phyloP scores from a whole-genome alignment of 2,329 filamentous ascomycete genomes.

The Scytalidium sp. region DNA sequence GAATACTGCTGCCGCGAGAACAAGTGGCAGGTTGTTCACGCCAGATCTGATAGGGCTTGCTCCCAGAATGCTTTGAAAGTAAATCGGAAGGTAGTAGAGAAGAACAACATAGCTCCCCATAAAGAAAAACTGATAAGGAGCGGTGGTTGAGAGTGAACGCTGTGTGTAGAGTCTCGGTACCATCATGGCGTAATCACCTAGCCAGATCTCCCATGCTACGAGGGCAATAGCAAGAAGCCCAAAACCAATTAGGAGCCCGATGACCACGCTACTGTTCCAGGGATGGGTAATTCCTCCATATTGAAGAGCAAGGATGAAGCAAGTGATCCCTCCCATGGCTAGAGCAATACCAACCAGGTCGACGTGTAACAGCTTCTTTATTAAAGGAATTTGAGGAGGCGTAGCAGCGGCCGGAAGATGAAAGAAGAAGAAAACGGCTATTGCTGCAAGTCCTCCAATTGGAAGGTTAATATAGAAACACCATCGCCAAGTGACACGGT shows the following conservation, averaged over 20 bases:
- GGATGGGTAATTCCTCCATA: slow-evolving; percentile 38
- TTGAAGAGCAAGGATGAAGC: slow-evolving; percentile 40
- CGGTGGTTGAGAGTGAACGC: slow-evolving; percentile 36
- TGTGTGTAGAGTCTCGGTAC: slow-evolving; percentile 36
- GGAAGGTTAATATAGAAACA: slow-evolving; percentile 38
- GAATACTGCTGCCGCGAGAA: slow-evolving; percentile 35
- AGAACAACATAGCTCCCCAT: slow-evolving; percentile 37
- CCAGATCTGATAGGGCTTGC: slow-evolving; percentile 30
- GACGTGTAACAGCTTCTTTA: slow-evolving; percentile 41
- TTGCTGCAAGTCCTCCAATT: slow-evolving; percentile 30
- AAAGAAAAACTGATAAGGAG: slow-evolving; percentile 35
- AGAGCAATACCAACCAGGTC: slow-evolving; percentile 39
- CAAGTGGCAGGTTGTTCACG: slow-evolving; percentile 33
- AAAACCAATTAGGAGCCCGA: slow-evolving; percentile 37
- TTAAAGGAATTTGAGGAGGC: slow-evolving; percentile 28
- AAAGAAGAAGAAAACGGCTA: slow-evolving; percentile 39
- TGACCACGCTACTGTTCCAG: slow-evolving; percentile 36
- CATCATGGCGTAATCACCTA: slow-evolving; percentile 45
- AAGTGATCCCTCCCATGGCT: slow-evolving; percentile 38
- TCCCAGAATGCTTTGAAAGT: slow-evolving; percentile 42
- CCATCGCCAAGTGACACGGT: slow-evolving; percentile 32
- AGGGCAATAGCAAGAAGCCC: slow-evolving; percentile 26
- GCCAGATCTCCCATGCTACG: slow-evolving; percentile 30
- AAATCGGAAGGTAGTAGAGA: slow-evolving; percentile 44
- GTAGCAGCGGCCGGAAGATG: slow-evolving; percentile 32